Base-by-base conservation (phyloP, 768 basidiomycete genomes). In the Pisolithus marmoratus region DNA sequence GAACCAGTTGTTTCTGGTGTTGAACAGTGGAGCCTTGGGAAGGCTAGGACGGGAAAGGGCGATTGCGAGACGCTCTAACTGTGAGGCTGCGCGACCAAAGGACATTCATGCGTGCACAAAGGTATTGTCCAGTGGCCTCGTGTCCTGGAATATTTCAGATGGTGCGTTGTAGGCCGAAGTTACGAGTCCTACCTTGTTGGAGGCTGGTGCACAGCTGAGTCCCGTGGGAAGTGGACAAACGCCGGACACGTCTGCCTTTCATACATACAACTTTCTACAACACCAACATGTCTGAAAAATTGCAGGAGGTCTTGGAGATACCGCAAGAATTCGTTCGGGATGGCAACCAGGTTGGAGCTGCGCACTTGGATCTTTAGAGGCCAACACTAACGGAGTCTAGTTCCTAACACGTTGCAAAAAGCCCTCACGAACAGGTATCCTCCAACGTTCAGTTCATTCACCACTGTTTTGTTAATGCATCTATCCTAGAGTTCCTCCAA, bases 391-490 rank as follows among this genome's bases (percentile, higher is more conserved):
- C 54, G 27, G 36, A 41, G n/a, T 29, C 23, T 51, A 98, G 96
- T 98, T 99, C 77, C 74, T 99, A 57, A 89, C 85, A 61, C 85
- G 94, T 66, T 99, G 96, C 80, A 95, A 94, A 53, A 99, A 99
- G 75, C 96, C 96, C 54, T 91, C 91, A 48, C 82, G 88, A 69
- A 91, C 91, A 76, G 96, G 96, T 96, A 58, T 46, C 9, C 29
- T 49, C 72, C 68, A 41, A 36, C 43, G n/a, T 8, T 34, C 50
- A 12, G 47, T 40, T 17, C 20, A 26, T 31, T 45, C 7, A 9
- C 8, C 38, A n/a, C 9, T 37, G 49, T 27, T 5, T 34, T 27
- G 29, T 24, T 62, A 43, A 57, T 42, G 11, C 3, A 15, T 50
- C 27, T 20, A 29, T 56, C 19, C n/a, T 68, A 99, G 96, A 99